These are phyloP conservation scores for Mollisiaceae sp. DNA, from an alignment of 2,329 filamentous ascomycete genomes.

Conservation along the genomic window DNA sequence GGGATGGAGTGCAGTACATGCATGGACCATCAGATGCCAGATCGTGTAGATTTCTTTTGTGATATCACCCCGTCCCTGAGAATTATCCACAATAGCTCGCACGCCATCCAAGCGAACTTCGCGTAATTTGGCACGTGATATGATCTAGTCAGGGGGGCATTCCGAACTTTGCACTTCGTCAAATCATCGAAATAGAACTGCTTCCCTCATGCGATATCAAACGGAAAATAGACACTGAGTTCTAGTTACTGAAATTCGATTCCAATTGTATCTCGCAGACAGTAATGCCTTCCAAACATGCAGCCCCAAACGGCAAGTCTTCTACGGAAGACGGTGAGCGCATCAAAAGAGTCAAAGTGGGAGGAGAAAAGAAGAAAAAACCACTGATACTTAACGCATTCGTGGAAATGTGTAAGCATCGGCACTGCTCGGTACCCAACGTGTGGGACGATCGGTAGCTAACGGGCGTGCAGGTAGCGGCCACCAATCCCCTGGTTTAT, in stretches of 20 bases:
- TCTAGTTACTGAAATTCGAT: not conserved
- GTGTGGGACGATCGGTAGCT: not conserved
- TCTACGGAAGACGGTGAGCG: not conserved
- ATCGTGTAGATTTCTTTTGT: not conserved
- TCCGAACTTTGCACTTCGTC: not conserved
- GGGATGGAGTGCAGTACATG: not conserved
- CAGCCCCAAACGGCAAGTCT: not conserved
- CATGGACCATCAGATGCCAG: not conserved
- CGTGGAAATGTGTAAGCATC: constrained; percentile 20
- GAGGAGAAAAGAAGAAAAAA: constrained; percentile 7
- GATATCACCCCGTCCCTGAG: not conserved
- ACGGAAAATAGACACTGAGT: not conserved
- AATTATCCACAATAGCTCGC: constrained; percentile 3
- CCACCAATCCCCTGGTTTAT: constrained; percentile 56
- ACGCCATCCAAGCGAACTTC: constrained; percentile 14
- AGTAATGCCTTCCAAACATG: constrained; percentile 7
- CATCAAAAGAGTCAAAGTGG: constrained; percentile 7
- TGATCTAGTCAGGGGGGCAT: not conserved
- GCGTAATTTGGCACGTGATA: constrained; percentile 7
- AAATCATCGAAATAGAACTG: no score
- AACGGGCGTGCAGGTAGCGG: constrained; percentile 48
- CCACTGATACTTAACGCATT: constrained; percentile 19
- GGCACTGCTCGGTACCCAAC: not conserved
- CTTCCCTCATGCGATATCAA: not conserved
- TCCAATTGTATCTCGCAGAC: no score